These are phyloP conservation scores for Paracorniculantispora psalliotae DNA, from an alignment of 2,329 filamentous ascomycete species.

Conservation along the genomic window DNA sequence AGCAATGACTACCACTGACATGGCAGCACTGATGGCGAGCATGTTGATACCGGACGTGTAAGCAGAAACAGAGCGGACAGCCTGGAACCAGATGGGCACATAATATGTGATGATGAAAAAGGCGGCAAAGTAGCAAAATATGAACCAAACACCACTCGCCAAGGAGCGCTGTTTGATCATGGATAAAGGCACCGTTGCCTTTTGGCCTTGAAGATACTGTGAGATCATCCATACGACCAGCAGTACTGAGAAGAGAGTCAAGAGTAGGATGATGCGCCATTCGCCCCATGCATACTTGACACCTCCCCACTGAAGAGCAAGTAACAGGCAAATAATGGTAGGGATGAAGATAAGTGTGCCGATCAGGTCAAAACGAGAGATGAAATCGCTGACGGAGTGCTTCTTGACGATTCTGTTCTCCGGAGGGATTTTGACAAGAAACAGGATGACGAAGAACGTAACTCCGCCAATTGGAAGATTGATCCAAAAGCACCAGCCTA, in stretches of 20 bases:
- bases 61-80: constrained; percentile 26
- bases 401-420: background rate
- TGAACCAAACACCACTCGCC: constrained; percentile 48
- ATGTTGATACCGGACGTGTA: constrained; percentile 14
- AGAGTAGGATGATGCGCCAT: constrained; percentile 35
- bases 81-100: constrained; percentile 43
- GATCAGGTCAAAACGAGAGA: constrained; percentile 20
- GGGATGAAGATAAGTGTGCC: constrained; percentile 15
- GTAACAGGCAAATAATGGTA: constrained; percentile 31
- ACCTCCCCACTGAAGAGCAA: constrained; percentile 40
- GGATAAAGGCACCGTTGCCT: constrained; percentile 48
- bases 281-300: constrained; percentile 23
- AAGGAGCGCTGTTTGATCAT: constrained; percentile 71
- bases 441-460: constrained; percentile 23
- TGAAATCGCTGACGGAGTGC: background rate
- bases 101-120: constrained; percentile 20
- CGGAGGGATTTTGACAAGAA: constrained; percentile 12
- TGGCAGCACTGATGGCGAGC: background rate
- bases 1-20: background rate
- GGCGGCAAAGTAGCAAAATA: constrained; percentile 25
- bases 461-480: constrained; percentile 24
- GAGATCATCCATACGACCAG: constrained; percentile 34
- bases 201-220: constrained; percentile 27
- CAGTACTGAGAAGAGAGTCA: constrained; percentile 35
- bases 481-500: constrained; percentile 27